Evolutionary conservation across 805 yeast genomes (phyloP), one percentile per base, ranked within the genome.

Genomic region (Jamesozyma jinghongensis): DNA sequence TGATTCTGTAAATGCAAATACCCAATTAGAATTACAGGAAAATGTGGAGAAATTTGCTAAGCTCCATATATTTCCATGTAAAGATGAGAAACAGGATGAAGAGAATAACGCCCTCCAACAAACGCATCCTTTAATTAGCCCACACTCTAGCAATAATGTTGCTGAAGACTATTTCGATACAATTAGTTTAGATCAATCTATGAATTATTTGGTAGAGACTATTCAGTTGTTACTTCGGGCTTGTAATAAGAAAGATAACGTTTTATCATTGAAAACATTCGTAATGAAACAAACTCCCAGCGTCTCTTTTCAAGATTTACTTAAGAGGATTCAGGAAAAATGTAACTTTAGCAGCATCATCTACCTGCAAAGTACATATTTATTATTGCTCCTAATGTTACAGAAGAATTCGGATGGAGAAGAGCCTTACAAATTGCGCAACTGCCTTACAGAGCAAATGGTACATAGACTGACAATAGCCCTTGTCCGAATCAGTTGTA

Each of bases 381-480:
- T 60, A 29, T 37, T 60, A 19, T 56, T 56, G 36, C 42, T 41
- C 1, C 27, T 55, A n/a, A 40, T 52, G 14, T 41, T 57, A 1
- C 42, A 45, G 16, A 44, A 43, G 17, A 32, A 40, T 1, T 37
- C 35, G 8, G 32, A 42, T 5, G 43, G 46, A 12, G 4, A 30
- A 5, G 13, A 31, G 5, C 29, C 51, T 2, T 34, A 44, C 16
- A 27, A 32, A 32, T 38, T 54, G 18, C 50, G 43, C 30, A 37
- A 64, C 19, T 64, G 66, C 5, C 45, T 71, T 10, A 50, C 68
- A 13, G 52, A 53, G 1, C 50, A 53, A 6, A 63, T 69, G 32
- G 64, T 63, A 1, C 73, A 71, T 52, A 53, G 77, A 13, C 41
- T 73, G 19, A 61, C 70, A 12, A 58, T 70, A 27, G 73, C 75